Percentiles rank a stretch among this genome's conserved stretches.
Conservation (phyloP, 306 rosid species). For the Echinosophora koreensis region DNA sequence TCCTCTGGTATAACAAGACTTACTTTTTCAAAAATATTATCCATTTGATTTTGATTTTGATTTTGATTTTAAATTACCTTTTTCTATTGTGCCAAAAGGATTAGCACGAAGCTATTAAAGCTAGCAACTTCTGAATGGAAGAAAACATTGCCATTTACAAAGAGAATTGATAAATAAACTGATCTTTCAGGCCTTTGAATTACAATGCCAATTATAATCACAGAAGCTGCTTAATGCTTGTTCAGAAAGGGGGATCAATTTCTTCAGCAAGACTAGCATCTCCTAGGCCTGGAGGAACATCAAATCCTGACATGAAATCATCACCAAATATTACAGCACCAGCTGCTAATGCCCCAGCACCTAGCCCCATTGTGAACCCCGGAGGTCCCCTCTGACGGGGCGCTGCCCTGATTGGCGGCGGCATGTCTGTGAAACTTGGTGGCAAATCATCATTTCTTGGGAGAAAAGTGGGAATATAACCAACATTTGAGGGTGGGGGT, state of each 20-base stretch:
- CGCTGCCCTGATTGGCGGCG: slow-evolving; percentile 56
- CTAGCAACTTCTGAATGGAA: neutral
- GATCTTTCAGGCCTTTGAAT: slow-evolving; percentile 11
- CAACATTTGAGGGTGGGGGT: slow-evolving; percentile 66
- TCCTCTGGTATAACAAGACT: neutral
- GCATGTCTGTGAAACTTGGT: slow-evolving; percentile 57
- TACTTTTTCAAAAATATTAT: slow-evolving; percentile 1
- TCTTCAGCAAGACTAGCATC: slow-evolving; percentile 55
- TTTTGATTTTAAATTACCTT: neutral
- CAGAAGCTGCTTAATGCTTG: slow-evolving; percentile 41
- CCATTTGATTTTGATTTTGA: slow-evolving; percentile 33
- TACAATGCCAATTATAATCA: slow-evolving; percentile 23
- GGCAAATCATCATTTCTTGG: slow-evolving; percentile 55
- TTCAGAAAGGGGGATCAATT: slow-evolving; percentile 62
- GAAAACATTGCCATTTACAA: slow-evolving; percentile 28
- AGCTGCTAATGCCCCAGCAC: slow-evolving; percentile 85
- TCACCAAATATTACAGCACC: slow-evolving; percentile 90
- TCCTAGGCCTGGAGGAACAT: slow-evolving; percentile 55
- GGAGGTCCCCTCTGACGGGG: slow-evolving; percentile 49
- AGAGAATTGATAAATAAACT: slow-evolving; percentile 10
- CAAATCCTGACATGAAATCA: slow-evolving; percentile 79
- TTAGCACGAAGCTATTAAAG: slow-evolving; percentile 19
- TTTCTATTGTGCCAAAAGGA: slow-evolving; percentile 1
- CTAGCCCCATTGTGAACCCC: slow-evolving; percentile 68
- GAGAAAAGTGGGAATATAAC: slow-evolving; percentile 65